Base-by-base conservation (phyloP, 2,329 filamentous ascomycete species). In the Alternaria panax region DNA sequence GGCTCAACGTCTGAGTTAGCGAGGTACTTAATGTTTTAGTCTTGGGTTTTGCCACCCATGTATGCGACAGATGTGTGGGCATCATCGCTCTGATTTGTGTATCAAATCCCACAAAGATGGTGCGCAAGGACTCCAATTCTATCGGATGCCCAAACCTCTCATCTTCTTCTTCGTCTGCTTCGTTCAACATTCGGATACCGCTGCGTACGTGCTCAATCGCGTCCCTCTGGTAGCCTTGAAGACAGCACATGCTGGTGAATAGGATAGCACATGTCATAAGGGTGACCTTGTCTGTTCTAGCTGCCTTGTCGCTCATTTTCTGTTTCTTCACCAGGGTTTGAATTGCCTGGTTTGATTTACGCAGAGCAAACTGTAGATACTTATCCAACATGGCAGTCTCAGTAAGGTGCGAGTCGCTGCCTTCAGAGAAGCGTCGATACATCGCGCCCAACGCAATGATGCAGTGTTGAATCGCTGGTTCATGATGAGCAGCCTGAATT, bases 241-340 rank as follows among this genome's bases (percentile, higher is more conserved):
- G 65, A 41, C 72, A 74, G 12, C 71, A 69, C 59, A 76, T 66
- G 52, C 65, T 75, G 50, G 68, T 65, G 57, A 76, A 76, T 2
- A 77, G 54, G 7, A 77, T 61, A 41, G 70, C 72, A 22, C 65
- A 71, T 22, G 73, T 72, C 70, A 77, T 70, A 27, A 75, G 51
- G 20, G 70, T 72, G 20, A 75, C 55, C 52, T 66, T 76, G 11
- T 75, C 67, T 7, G 55, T 52, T 20, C 63, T 54, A 16, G 28
- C 36, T 7, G 45, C 62, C 8, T 28, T 54, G 9, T 51, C 42
- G 3, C 34, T 24, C 1, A 42, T 40, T 2, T 51, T 56, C 14
- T 57, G 60, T 7, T 69, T 51, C 34, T 58, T 59, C 2, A 75
- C 28, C 6, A 75, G 40, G 20, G 59, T 57, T 20, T 69, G 65